Conservation (phyloP, 2,329 filamentous ascomycete species). For the Penicillium sp. region DNA sequence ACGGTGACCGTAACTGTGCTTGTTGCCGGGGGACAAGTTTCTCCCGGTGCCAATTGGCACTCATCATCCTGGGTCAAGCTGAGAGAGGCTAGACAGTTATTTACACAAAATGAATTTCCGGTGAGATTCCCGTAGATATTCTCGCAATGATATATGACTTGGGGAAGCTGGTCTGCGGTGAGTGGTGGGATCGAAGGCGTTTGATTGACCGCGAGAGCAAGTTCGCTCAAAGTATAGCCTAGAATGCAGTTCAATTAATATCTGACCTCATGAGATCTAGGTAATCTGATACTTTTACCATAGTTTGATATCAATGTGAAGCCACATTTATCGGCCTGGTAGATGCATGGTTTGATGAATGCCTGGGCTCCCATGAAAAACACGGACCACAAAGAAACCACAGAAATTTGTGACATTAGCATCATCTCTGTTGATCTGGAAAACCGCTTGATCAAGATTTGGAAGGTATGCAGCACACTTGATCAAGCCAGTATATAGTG, state of each 20-base stretch:
- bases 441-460: too few species aligned
- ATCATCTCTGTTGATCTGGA: not conserved
- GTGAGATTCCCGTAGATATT: conserved; percentile 14
- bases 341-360: conserved; percentile 15
- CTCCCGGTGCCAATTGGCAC: conserved; percentile 2
- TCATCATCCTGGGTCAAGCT: conserved; percentile 8
- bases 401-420: not conserved
- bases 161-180: conserved; percentile 5
- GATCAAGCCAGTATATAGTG: not conserved
- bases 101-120: conserved; percentile 14
- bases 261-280: not conserved
- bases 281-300: conserved; percentile 4
- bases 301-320: conserved; percentile 11
- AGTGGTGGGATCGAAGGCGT: conserved; percentile 14
- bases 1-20: not conserved
- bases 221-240: conserved; percentile 13
- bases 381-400: not conserved
- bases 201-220: conserved; percentile 12
- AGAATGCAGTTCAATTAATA: not conserved
- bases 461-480: not conserved
- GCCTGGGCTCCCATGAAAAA: not conserved
- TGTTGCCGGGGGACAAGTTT: conserved; percentile 2
- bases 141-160: conserved; percentile 15
- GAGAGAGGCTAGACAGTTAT: conserved; percentile 6
- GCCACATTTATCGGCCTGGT: conserved; percentile 18